Evolutionary conservation across 345 rosid genomes (phyloP).

Genomic region (Turnera subulata): DNA sequence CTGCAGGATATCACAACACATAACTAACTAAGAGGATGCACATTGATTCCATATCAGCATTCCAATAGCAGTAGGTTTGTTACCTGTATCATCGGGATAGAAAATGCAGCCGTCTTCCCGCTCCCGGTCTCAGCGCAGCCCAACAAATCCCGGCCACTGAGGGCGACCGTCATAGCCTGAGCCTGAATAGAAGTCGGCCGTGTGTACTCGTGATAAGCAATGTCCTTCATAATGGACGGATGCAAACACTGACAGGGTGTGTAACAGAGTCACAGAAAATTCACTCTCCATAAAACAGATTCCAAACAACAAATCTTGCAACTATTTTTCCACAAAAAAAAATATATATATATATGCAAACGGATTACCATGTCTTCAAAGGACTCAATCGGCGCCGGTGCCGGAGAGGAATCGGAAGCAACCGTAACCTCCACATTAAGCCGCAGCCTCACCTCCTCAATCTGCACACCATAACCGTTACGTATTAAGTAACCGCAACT

Average conservation of each 20-base stretch:
- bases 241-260: slow-evolving; percentile 32
- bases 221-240: slow-evolving; percentile 33
- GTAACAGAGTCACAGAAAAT: too few species aligned
- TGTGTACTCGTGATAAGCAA: slow-evolving; percentile 27
- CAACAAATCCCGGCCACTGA: slow-evolving; percentile 37
- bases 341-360: neutral
- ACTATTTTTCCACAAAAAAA: neutral
- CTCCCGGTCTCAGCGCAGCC: slow-evolving; percentile 46
- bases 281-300: neutral
- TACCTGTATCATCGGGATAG: slow-evolving; percentile 43
- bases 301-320: neutral
- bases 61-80: neutral
- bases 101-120: slow-evolving; percentile 43
- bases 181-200: slow-evolving; percentile 39
- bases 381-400: slow-evolving; percentile 36
- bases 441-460: slow-evolving; percentile 35
- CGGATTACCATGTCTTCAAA: slow-evolving; percentile 33
- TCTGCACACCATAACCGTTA: slow-evolving; percentile 9
- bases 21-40: neutral
- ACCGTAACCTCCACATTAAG: slow-evolving; percentile 31
- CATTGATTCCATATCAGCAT: too few species aligned
- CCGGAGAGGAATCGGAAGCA: slow-evolving; percentile 24
- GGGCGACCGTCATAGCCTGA: slow-evolving; percentile 38
- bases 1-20: slow-evolving; percentile 12
- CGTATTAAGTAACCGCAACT: neutral